phyloP scores from a whole-genome alignment of 106 monocot species.

The Dioscorea zingiberensis region DNA sequence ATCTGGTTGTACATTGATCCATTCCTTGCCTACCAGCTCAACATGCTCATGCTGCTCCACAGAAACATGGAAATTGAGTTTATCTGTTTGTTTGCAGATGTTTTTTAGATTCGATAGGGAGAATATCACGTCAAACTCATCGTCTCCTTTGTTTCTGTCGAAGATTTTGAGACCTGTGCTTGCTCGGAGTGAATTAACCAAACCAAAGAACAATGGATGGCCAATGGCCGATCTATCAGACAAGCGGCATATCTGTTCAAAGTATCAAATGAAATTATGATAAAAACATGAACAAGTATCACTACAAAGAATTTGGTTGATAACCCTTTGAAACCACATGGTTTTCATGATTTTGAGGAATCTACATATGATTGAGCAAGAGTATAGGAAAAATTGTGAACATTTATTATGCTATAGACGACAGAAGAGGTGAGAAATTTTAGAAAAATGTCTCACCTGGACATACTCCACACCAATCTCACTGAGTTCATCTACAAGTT shows the following conservation, averaged over 20 bases:
- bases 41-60: constrained; percentile 29
- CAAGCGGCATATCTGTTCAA: constrained; percentile 48
- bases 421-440: no score
- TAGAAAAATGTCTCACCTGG: constrained; percentile 42
- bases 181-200: constrained; percentile 20
- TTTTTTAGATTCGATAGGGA: constrained; percentile 39
- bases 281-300: neutral
- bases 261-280: neutral
- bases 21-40: constrained; percentile 23
- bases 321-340: no score
- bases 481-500: constrained; percentile 35
- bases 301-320: no score
- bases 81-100: constrained; percentile 24
- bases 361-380: no score
- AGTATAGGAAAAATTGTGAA: no score
- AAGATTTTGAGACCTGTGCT: constrained; percentile 42
- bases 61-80: constrained; percentile 29
- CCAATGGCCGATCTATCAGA: constrained; percentile 18
- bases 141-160: constrained; percentile 6
- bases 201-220: constrained; percentile 40
- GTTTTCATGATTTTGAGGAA: no score
- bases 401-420: no score
- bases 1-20: constrained; percentile 18
- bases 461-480: constrained; percentile 66
- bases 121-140: constrained; percentile 40